These are phyloP conservation scores for Rutstroemia sp. DNA, from an alignment of 2,329 filamentous ascomycete genomes.

Conservation along the genomic window DNA sequence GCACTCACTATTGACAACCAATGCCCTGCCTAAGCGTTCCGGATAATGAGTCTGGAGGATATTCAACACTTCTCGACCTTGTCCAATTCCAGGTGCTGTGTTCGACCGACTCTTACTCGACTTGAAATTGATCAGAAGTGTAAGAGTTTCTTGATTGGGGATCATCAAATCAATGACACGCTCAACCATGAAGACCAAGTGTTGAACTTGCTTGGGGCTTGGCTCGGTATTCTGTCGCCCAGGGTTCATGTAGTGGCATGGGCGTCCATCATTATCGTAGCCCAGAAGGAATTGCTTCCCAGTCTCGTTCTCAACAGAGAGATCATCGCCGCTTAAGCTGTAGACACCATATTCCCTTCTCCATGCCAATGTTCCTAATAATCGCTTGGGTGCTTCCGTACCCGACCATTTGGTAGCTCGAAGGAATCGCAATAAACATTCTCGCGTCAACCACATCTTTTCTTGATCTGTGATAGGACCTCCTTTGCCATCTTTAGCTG, in stretches of 20 bases:
- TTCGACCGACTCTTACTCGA: conserved; percentile 67
- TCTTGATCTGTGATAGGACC: conserved; percentile 71
- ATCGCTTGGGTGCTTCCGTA: conserved; percentile 66
- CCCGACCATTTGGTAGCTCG: conserved; percentile 88
- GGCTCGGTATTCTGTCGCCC: conserved; percentile 87
- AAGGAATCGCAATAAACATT: conserved; percentile 88
- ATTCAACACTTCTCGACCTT: conserved; percentile 75
- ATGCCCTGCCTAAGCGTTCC: conserved; percentile 77
- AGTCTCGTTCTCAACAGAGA: conserved; percentile 90
- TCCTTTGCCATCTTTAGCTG: conserved; percentile 48
- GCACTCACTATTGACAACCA: conserved; percentile 76
- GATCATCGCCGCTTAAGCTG: conserved; percentile 71
- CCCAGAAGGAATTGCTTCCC: conserved; percentile 90
- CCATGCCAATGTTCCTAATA: conserved; percentile 78
- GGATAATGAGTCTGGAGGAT: conserved; percentile 96
- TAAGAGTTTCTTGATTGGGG: conserved; percentile 76
- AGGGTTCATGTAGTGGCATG: conserved; percentile 85
- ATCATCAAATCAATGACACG: conserved; percentile 81
- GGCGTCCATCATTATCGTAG: conserved; percentile 77
- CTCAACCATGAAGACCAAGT: conserved; percentile 95
- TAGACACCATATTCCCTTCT: conserved; percentile 81
- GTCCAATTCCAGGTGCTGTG: conserved; percentile 62
- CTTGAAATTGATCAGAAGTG: conserved; percentile 88
- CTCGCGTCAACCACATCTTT: conserved; percentile 82
- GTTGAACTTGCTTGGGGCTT: conserved; percentile 80